These are phyloP conservation scores for Penicillium sp. DNA, from an alignment of 2,329 filamentous ascomycete genomes.

Conservation along the genomic window DNA sequence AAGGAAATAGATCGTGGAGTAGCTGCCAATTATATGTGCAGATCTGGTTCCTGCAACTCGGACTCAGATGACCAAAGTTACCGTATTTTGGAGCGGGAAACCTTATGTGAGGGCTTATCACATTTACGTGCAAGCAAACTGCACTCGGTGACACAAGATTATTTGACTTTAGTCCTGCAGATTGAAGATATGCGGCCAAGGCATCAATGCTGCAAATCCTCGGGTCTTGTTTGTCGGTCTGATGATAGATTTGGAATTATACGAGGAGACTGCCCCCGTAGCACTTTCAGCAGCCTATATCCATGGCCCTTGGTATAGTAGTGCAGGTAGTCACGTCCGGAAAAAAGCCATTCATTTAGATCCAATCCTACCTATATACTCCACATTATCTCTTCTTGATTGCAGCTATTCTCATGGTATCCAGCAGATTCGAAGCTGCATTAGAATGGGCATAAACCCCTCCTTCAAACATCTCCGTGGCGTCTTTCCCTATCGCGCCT, in stretches of 20 bases:
- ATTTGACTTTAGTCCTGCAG: not conserved
- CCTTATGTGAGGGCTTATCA: not conserved
- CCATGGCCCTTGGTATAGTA: too few relatives aligned
- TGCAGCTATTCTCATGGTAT: slow-evolving; percentile 61
- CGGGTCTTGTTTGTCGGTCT: not conserved
- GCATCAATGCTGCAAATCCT: not conserved
- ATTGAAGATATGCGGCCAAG: not conserved
- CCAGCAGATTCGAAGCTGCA: slow-evolving; percentile 79
- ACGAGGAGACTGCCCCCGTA: not conserved
- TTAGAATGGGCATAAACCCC: slow-evolving; percentile 84
- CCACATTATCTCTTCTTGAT: not conserved
- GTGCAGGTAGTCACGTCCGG: not conserved
- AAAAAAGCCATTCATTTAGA: not conserved
- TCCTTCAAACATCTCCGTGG: slow-evolving; percentile 83
- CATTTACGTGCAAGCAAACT: not conserved
- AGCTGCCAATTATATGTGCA: not conserved
- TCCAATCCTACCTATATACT: not conserved
- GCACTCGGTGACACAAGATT: not conserved
- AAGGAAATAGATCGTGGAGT: not conserved
- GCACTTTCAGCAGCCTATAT: not conserved
- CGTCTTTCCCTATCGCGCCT: slow-evolving; percentile 78
- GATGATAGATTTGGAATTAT: not conserved
- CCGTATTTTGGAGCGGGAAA: not conserved
- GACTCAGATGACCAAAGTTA: not conserved
- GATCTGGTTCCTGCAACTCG: not conserved